These are phyloP conservation scores for Xylaria flabelliformis DNA, from an alignment of 495 filamentous ascomycete genomes.

Conservation along the genomic window DNA sequence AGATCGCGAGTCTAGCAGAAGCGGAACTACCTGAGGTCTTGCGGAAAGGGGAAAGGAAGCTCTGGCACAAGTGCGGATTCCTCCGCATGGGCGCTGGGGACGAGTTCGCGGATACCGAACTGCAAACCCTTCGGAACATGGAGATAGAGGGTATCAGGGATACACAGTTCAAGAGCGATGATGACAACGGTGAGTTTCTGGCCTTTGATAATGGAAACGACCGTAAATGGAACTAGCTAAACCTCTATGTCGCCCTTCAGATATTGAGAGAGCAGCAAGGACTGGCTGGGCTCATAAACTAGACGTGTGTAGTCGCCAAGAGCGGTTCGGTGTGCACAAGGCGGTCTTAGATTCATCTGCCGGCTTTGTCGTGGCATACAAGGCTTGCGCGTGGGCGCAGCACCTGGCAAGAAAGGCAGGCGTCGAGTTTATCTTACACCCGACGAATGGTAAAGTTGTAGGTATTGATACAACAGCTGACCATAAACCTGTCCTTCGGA, in stretches of 20 bases:
- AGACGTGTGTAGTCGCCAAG: conserved; percentile 35
- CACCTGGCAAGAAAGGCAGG: conserved; percentile 45
- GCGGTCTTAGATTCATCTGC: conserved; percentile 50
- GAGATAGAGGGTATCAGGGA: conserved; percentile 39
- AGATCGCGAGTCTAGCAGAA: conserved; percentile 31
- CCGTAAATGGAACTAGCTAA: neutral
- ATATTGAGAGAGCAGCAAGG: conserved; percentile 36
- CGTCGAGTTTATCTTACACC: conserved; percentile 45
- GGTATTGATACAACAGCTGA: conserved; percentile 23
- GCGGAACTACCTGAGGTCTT: conserved; percentile 44
- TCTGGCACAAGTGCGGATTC: conserved; percentile 45
- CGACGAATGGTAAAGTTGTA: conserved; percentile 36
- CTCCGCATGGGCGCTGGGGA: conserved; percentile 39
- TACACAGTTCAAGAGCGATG: conserved; percentile 41
- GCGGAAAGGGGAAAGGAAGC: conserved; percentile 32
- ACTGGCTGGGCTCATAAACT: conserved; percentile 42
- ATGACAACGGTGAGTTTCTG: conserved; percentile 37
- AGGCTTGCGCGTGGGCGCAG: conserved; percentile 50
- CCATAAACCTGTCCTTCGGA: conserved; percentile 39
- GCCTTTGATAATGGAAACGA: neutral
- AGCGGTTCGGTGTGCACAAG: conserved; percentile 36
- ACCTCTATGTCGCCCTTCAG: conserved; percentile 16
- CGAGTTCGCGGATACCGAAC: conserved; percentile 44
- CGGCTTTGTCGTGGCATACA: conserved; percentile 51
- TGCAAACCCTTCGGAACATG: conserved; percentile 44